Evolutionary conservation across 2,329 filamentous ascomycete species (phyloP).

Genomic region (Aspergillus melleus): DNA sequence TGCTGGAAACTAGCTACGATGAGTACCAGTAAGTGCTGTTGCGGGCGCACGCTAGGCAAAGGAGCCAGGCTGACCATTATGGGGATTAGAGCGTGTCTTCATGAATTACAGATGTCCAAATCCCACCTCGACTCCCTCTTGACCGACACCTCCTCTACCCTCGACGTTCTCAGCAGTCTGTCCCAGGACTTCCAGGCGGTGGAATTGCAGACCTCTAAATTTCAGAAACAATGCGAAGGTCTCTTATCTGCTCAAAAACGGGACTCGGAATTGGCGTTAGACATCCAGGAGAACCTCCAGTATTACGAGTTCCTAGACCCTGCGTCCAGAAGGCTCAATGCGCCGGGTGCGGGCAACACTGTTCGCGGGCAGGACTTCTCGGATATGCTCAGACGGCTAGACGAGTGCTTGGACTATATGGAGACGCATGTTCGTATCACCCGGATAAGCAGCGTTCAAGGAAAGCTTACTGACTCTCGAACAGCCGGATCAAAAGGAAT

Average conservation of each 20-base stretch:
- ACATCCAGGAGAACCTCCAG: constrained; percentile 84
- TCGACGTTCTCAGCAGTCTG: constrained; percentile 74
- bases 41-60: background rate
- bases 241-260: constrained; percentile 79
- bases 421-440: constrained; percentile 66
- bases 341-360: constrained; percentile 81
- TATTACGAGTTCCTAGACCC: constrained; percentile 94
- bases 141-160: constrained; percentile 70
- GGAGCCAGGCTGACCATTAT: constrained; percentile 8
- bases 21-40: constrained; percentile 68
- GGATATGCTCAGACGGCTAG: constrained; percentile 82
- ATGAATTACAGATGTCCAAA: constrained; percentile 78
- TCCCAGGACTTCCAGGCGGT: constrained; percentile 86
- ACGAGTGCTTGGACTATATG: constrained; percentile 93
- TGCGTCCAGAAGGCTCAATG: constrained; percentile 85
- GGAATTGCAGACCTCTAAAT: constrained; percentile 86
- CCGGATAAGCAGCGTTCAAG: background rate
- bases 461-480: constrained; percentile 17
- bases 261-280: constrained; percentile 75
- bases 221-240: constrained; percentile 88
- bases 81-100: constrained; percentile 65
- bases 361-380: constrained; percentile 83
- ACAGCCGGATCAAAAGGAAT: constrained; percentile 79
- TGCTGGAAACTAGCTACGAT: constrained; percentile 80
- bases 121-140: constrained; percentile 79